phyloP scores from a whole-genome alignment of 129 eudicot genomes.

The Artemisia tridentata region DNA sequence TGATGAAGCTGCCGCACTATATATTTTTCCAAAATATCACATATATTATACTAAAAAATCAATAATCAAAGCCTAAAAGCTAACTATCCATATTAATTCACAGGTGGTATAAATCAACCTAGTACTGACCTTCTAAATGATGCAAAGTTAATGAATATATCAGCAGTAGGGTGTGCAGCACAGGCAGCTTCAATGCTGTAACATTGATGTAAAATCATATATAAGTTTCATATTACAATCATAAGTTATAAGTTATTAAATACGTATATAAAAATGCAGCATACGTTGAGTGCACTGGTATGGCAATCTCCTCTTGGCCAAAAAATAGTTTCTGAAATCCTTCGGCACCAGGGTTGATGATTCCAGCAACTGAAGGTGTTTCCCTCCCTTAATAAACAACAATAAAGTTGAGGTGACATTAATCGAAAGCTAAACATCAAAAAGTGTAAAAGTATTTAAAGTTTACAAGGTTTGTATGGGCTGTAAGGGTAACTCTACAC shows the following conservation, averaged over 20 bases:
- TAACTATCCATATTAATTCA: background rate
- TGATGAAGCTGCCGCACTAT: slow-evolving; percentile 98
- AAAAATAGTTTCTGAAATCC: slow-evolving; percentile 97
- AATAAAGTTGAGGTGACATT: background rate
- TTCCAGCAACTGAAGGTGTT: slow-evolving; percentile 99
- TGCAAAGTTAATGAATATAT: slow-evolving; percentile 96
- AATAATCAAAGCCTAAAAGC: background rate
- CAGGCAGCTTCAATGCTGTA: slow-evolving; percentile 91
- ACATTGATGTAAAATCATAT: slow-evolving; percentile 7
- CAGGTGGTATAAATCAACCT: background rate
- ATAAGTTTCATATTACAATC: background rate
- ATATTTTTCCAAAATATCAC: slow-evolving; percentile 21
- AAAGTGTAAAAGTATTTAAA: background rate
- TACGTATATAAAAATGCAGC: slow-evolving; percentile 22
- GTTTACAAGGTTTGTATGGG: background rate
- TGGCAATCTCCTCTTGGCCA: slow-evolving; percentile 98
- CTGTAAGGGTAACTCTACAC: slow-evolving; percentile 20
- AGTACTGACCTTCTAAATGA: slow-evolving; percentile 81
- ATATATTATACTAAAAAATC: background rate
- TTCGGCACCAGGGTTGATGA: slow-evolving; percentile 96
- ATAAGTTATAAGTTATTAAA: background rate
- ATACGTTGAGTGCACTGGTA: slow-evolving; percentile 96
- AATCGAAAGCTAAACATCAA: slow-evolving; percentile 1
- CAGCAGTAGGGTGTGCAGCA: slow-evolving; percentile 98
- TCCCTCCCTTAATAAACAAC: slow-evolving; percentile 64